phyloP scores from a whole-genome alignment of 768 basidiomycete genomes.

The Kwoniella dejecticola region DNA sequence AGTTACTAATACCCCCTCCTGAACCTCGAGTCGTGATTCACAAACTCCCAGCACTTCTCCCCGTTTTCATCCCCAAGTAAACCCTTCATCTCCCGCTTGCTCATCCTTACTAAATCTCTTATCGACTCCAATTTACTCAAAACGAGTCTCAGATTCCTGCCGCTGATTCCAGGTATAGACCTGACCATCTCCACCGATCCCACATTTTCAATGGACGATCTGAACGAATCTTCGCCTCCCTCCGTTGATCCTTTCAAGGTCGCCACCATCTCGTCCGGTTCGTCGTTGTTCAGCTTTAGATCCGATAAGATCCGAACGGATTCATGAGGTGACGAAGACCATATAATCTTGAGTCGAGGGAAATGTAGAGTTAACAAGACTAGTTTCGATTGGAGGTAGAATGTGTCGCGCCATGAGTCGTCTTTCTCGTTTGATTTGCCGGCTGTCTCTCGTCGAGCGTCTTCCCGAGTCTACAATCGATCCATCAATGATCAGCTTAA shows the following conservation, averaged over 20 bases:
- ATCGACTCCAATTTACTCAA: conserved; percentile 76
- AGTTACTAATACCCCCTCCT: conserved; percentile 11
- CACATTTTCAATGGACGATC: conserved; percentile 56
- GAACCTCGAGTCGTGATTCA: conserved; percentile 54
- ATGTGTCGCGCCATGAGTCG: conserved; percentile 58
- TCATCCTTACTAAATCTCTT: conserved; percentile 61
- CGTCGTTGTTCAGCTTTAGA: conserved; percentile 74
- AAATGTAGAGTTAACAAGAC: conserved; percentile 86
- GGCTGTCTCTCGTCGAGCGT: conserved; percentile 46
- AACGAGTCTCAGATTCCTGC: conserved; percentile 81
- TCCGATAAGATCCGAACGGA: conserved; percentile 91
- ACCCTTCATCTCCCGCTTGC: conserved; percentile 55
- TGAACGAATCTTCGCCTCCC: conserved; percentile 59
- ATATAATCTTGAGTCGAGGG: conserved; percentile 88
- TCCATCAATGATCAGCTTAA: background rate
- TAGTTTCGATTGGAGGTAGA: conserved; percentile 84
- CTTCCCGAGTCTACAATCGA: conserved; percentile 50
- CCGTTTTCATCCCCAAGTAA: conserved; percentile 73
- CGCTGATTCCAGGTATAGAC: conserved; percentile 77
- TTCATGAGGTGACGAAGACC: conserved; percentile 94
- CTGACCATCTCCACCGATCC: conserved; percentile 77
- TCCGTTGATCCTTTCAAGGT: conserved; percentile 69
- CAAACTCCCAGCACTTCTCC: conserved; percentile 75
- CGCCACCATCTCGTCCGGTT: conserved; percentile 78
- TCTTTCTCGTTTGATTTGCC: conserved; percentile 53